Percentiles rank a stretch among this genome's conserved stretches.
Conservation (phyloP, 2,329 filamentous ascomycete species). For the Trichoderma sp. region DNA sequence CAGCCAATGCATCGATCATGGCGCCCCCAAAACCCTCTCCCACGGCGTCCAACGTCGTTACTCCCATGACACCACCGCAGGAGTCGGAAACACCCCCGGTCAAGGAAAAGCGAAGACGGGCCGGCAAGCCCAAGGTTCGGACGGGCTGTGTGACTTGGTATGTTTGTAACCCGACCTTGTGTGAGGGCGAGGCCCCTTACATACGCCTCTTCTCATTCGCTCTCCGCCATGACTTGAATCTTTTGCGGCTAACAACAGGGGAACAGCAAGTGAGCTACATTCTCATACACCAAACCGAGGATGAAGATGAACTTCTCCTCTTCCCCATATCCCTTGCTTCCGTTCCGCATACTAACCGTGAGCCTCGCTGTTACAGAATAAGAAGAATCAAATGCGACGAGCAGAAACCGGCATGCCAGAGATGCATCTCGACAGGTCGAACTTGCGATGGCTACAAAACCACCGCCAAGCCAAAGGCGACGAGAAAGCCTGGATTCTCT, state of each 20-base stretch:
- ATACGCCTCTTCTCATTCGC: not conserved
- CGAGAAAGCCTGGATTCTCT: conserved; percentile 4
- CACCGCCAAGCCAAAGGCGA: conserved; percentile 10
- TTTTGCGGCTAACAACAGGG: not conserved
- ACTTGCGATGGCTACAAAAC: conserved; percentile 41
- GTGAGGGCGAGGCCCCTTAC: not conserved
- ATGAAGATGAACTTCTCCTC: not conserved
- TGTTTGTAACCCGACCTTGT: conserved; percentile 22
- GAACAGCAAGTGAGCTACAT: conserved; percentile 21
- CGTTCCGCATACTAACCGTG: not conserved
- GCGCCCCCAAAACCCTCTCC: conserved; percentile 2
- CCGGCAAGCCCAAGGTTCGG: conserved; percentile 42
- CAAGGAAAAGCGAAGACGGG: conserved; percentile 32
- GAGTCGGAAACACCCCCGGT: not conserved
- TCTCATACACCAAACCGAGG: not conserved
- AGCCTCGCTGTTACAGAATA: conserved; percentile 28
- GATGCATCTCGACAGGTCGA: conserved; percentile 38
- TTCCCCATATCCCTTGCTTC: not conserved
- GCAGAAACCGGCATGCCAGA: conserved; percentile 36
- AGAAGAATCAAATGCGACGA: conserved; percentile 41
- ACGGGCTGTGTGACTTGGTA: conserved; percentile 46
- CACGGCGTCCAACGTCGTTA: not conserved
- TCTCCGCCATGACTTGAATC: not conserved
- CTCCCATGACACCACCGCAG: conserved; percentile 15
- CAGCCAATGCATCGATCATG: conserved; percentile 19